Conservation (phyloP, 306 rosid species). For the Rosa lucieae region DNA sequence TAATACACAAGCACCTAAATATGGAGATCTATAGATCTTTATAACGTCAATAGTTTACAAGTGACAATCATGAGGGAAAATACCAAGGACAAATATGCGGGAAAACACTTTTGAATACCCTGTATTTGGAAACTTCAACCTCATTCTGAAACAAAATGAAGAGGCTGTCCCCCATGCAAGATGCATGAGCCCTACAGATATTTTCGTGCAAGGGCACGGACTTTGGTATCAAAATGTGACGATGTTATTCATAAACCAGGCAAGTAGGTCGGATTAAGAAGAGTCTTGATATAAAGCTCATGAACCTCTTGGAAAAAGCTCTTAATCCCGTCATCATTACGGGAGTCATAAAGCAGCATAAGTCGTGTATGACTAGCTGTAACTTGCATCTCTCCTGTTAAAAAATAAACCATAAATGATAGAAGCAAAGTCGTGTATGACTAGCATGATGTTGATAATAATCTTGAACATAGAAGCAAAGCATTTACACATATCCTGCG, state of each 20-base stretch:
- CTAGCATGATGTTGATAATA: too few relatives aligned
- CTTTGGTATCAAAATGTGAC: constrained; percentile 93
- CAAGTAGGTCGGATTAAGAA: too few relatives aligned
- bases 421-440: too few relatives aligned
- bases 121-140: background rate
- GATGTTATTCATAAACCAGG: constrained; percentile 94
- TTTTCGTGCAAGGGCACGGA: constrained; percentile 89
- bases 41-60: background rate
- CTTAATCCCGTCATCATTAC: too few relatives aligned
- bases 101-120: background rate
- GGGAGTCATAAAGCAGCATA: too few relatives aligned
- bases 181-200: constrained; percentile 49
- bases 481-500: too few relatives aligned
- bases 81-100: background rate
- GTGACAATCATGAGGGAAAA: background rate
- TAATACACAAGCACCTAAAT: background rate
- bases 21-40: background rate
- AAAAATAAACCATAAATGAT: too few relatives aligned
- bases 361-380: too few relatives aligned
- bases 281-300: too few relatives aligned
- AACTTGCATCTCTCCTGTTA: too few relatives aligned
- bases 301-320: too few relatives aligned
- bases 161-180: constrained; percentile 5
- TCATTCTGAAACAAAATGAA: background rate
- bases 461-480: too few relatives aligned